Percentiles rank a stretch among this genome's conserved stretches.
Evolutionary conservation across 306 rosid species (phyloP).

Genomic region (Bauhinia variegata): DNA sequence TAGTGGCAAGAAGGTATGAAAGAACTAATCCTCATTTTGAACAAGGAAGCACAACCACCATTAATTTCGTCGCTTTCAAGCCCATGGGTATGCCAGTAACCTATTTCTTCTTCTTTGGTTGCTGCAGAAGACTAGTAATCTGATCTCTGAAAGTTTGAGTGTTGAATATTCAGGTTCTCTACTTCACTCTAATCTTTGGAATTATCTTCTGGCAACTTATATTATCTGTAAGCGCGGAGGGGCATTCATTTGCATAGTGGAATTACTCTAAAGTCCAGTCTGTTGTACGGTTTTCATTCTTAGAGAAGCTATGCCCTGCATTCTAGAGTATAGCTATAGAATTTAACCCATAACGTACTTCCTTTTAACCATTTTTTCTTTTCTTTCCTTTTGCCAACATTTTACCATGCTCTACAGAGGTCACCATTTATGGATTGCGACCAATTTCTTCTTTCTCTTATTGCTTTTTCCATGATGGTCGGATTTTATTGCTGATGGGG

Average conservation of each 20-base stretch:
- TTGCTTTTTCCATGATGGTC: not conserved
- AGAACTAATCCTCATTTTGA: not conserved
- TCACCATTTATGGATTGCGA: not conserved
- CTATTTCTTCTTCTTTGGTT: slow-evolving; percentile 29
- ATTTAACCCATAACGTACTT: slow-evolving; percentile 1
- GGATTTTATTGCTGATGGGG: slow-evolving; percentile 5
- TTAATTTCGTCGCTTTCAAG: too few relatives aligned
- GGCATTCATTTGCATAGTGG: slow-evolving; percentile 8
- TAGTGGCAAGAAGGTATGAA: slow-evolving; percentile 8
- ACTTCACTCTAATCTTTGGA: slow-evolving; percentile 23
- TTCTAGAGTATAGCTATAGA: slow-evolving; percentile 23
- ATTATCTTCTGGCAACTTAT: slow-evolving; percentile 1
- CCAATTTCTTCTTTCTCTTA: not conserved
- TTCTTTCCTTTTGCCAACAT: not conserved
- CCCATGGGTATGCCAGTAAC: slow-evolving; percentile 9
- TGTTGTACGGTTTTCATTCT: not conserved
- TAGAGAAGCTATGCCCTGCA: slow-evolving; percentile 2
- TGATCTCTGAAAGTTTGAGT: not conserved
- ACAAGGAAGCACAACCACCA: not conserved
- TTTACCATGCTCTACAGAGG: not conserved
- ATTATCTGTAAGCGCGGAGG: slow-evolving; percentile 1
- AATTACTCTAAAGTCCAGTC: slow-evolving; percentile 5
- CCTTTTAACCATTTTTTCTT: not conserved
- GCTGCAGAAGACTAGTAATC: slow-evolving; percentile 34
- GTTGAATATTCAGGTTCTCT: slow-evolving; percentile 40